Percentiles rank a stretch among this genome's conserved stretches.
Conservation (phyloP, 768 basidiomycete species). For the Coprinopsis cinerea region DNA sequence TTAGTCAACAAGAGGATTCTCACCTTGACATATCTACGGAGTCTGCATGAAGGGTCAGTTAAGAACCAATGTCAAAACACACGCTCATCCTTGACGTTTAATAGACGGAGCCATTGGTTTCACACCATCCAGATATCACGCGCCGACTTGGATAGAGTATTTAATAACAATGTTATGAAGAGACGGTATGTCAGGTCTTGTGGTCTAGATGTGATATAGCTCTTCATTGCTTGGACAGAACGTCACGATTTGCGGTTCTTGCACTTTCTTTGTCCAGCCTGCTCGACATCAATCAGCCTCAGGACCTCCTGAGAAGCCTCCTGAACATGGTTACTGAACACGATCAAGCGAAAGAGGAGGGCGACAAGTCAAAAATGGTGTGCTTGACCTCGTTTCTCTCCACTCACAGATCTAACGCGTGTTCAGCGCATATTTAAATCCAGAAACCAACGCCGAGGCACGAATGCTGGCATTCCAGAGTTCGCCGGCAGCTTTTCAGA, state of each 20-base stretch:
- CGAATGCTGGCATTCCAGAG: slow-evolving; percentile 46
- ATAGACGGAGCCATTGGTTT: slow-evolving; percentile 80
- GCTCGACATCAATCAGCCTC: slow-evolving; percentile 74
- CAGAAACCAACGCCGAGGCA: slow-evolving; percentile 48
- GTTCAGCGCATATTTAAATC: slow-evolving; percentile 54
- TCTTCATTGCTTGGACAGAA: slow-evolving; percentile 37
- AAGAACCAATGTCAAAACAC: not conserved
- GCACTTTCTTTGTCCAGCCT: slow-evolving; percentile 82
- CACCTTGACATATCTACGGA: slow-evolving; percentile 80
- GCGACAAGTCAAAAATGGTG: slow-evolving; percentile 71
- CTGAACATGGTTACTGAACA: slow-evolving; percentile 69
- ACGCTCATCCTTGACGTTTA: slow-evolving; percentile 1
- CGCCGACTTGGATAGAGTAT: slow-evolving; percentile 66
- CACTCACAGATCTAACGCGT: slow-evolving; percentile 6
- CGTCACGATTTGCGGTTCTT: slow-evolving; percentile 76
- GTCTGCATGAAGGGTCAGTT: slow-evolving; percentile 80
- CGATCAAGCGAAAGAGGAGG: slow-evolving; percentile 72
- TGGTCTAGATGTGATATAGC: not conserved
- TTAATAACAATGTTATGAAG: slow-evolving; percentile 71
- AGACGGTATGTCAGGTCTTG: slow-evolving; percentile 48
- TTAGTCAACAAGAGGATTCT: slow-evolving; percentile 79
- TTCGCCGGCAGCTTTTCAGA: slow-evolving; percentile 59
- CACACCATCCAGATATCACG: slow-evolving; percentile 79
- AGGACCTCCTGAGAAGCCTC: slow-evolving; percentile 74
- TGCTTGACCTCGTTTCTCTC: slow-evolving; percentile 1